Conservation (phyloP, 345 rosid species). For the Arabis alpina region DNA sequence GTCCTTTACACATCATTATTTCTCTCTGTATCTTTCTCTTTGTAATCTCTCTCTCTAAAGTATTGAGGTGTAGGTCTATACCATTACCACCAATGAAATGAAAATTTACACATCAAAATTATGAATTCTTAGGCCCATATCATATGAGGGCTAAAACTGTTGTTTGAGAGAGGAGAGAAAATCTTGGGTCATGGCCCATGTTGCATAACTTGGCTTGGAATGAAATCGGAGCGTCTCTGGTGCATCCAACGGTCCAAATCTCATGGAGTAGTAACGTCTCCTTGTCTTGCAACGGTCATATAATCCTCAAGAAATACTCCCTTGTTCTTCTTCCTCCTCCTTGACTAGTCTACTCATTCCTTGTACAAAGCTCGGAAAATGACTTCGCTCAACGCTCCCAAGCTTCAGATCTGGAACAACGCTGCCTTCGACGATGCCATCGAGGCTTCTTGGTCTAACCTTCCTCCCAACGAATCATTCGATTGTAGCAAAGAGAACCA, state of each 20-base stretch:
- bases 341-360: neutral
- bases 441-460: constrained; percentile 57
- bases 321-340: constrained; percentile 25
- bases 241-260: constrained; percentile 40
- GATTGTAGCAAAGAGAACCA: constrained; percentile 44
- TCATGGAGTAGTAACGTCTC: constrained; percentile 56
- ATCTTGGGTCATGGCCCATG: neutral
- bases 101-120: too few species aligned
- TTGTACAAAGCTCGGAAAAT: constrained; percentile 40
- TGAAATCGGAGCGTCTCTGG: constrained; percentile 69
- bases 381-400: constrained; percentile 54
- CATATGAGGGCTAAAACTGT: too few species aligned
- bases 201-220: constrained; percentile 36
- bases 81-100: too few species aligned
- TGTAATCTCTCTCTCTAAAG: too few species aligned
- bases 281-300: constrained; percentile 72
- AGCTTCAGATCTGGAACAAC: constrained; percentile 91
- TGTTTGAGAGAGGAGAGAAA: neutral
- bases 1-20: constrained; percentile 24
- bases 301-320: constrained; percentile 45
- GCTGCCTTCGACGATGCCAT: constrained; percentile 77
- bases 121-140: too few species aligned
- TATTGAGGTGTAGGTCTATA: too few species aligned
- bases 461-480: constrained; percentile 55
- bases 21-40: too few species aligned